Conservation (phyloP, 2,329 filamentous ascomycete species). For the Stemphylium beticola region DNA sequence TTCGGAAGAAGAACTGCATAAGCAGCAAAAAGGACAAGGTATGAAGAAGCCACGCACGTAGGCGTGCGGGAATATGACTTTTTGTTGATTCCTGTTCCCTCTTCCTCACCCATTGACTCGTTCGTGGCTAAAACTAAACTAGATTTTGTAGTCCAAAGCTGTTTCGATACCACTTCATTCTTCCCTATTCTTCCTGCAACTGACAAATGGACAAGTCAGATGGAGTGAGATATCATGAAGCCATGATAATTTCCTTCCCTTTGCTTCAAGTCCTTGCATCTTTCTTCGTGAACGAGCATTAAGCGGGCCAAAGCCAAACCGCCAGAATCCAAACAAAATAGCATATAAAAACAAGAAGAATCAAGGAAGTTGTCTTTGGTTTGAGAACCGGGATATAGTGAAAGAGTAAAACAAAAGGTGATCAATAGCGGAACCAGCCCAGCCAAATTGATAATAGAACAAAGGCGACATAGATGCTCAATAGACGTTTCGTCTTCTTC, state of each 20-base stretch:
- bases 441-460: neutral
- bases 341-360: neutral
- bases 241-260: neutral
- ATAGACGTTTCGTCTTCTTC: neutral
- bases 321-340: neutral
- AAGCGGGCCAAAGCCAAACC: neutral
- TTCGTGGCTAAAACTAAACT: neutral
- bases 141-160: neutral
- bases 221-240: neutral
- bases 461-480: neutral
- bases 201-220: neutral
- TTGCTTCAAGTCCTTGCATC: neutral
- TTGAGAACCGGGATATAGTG: neutral
- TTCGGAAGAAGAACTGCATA: too few species aligned
- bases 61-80: slow-evolving; percentile 2
- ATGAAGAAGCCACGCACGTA: neutral
- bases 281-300: slow-evolving; percentile 1
- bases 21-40: too few species aligned
- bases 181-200: too few species aligned
- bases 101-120: neutral
- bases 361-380: too few species aligned
- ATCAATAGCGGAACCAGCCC: slow-evolving; percentile 7
- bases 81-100: slow-evolving; percentile 10
- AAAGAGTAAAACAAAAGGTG: neutral
- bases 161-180: neutral